These are phyloP conservation scores for Cryptosporidium andersoni DNA, from an alignment of 169 alveolate species.

Conservation along the genomic window DNA sequence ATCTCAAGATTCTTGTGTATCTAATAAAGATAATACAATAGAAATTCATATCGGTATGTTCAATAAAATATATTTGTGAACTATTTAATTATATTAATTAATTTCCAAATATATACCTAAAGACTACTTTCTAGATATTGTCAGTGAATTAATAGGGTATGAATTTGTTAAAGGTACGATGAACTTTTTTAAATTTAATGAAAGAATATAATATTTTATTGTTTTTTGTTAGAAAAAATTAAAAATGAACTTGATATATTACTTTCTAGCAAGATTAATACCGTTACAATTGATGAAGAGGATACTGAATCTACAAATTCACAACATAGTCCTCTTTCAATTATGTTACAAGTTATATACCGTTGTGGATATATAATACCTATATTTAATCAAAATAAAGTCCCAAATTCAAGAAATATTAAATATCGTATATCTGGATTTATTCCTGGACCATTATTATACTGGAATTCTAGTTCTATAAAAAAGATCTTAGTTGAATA, in stretches of 20 bases:
- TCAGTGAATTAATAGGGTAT: constrained; percentile 33
- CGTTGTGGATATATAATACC: constrained; percentile 40
- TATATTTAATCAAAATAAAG: background rate
- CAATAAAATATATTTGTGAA: background rate
- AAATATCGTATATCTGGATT: constrained; percentile 10
- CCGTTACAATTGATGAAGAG: background rate
- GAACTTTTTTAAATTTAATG: background rate
- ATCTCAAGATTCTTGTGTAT: background rate
- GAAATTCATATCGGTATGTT: constrained; percentile 3
- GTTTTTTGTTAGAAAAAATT: constrained; percentile 1
- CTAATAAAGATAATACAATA: background rate
- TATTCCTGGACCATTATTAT: constrained; percentile 43
- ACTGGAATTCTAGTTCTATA: constrained; percentile 22
- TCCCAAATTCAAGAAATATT: background rate
- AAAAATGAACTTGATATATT: constrained; percentile 1
- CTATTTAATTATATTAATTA: background rate
- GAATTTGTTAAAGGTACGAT: constrained; percentile 21
- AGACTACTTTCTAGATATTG: constrained; percentile 43
- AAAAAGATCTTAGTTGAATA: no score
- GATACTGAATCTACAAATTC: background rate
- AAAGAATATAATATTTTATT: background rate
- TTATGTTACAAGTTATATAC: constrained; percentile 14
- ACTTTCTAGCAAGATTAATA: constrained; percentile 1
- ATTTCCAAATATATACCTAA: background rate
- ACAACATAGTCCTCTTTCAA: constrained; percentile 2